Conservation (phyloP, 2,329 filamentous ascomycete species). For the Penicillium sumatraense region DNA sequence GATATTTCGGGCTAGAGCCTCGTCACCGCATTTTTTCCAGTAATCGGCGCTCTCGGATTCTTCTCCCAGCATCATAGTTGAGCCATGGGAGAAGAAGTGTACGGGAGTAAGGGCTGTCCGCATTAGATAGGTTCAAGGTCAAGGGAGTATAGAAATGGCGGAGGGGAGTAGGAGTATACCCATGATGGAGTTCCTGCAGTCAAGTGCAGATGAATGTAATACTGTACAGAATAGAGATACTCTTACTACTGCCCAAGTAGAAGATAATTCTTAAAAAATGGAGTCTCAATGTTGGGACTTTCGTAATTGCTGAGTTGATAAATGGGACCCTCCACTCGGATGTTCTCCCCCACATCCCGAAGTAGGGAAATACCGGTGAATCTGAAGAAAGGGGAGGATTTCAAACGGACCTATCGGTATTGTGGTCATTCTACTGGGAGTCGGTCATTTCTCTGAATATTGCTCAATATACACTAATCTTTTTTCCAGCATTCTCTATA, state of each 20-base stretch:
- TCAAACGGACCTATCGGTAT: too few relatives aligned
- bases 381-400: neutral
- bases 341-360: conserved; percentile 24
- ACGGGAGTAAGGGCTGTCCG: conserved; percentile 54
- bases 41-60: conserved; percentile 65
- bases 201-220: neutral
- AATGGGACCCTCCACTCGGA: conserved; percentile 12
- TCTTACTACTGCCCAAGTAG: too few relatives aligned
- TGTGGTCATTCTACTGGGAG: too few relatives aligned
- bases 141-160: neutral
- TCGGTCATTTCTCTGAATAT: too few relatives aligned
- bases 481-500: neutral
- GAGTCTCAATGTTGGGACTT: too few relatives aligned
- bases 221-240: too few relatives aligned
- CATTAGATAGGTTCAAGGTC: neutral
- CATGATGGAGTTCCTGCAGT: neutral
- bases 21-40: conserved; percentile 69
- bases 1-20: conserved; percentile 62
- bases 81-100: conserved; percentile 72
- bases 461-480: neutral
- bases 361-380: neutral
- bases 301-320: neutral
- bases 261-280: too few relatives aligned
- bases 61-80: conserved; percentile 73
- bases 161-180: neutral